Base-by-base conservation (phyloP, 208 protist species). In the Leishmania tarentolae region DNA sequence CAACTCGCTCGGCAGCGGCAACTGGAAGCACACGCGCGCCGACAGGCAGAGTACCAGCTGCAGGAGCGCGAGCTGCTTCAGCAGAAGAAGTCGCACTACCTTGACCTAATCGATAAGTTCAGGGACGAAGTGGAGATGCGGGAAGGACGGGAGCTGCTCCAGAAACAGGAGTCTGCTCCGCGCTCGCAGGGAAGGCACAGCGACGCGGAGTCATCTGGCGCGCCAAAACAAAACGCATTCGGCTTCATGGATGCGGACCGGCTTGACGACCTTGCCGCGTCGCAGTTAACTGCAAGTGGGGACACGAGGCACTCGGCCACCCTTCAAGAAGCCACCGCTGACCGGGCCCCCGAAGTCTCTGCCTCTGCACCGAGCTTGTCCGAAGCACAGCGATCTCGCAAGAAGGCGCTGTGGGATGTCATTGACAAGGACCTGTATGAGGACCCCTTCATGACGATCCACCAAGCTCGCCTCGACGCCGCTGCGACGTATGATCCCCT, bases 381-480 rank as follows among this genome's bases (percentile, higher is more conserved):
- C 28, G 40, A 31, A 15, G 15, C 53, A 13, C 50, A 31, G 17
- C 19, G 19, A 7, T 59, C 84, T 17, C 69, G 59, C 7, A 95
- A 89, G 81, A 59, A 79, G 31, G 85, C 81, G 74, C 68, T 97
- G 65, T 97, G 93, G 92, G 73, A 78, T 0, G 82, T 75, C 19
- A 93, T 97, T 71, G 78, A 89, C 40, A 47, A 70, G 2, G 91
- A 97, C 84, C 90, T 66, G 31, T 96, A 96, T 78, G 93, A 97
- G 74, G 90, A 93, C 76, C 94, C 94, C 7, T 91, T 92, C 47
- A 82, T 40, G 72, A 90, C 88, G 31, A 83, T 97, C n/a, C 94
- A 97, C 66, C 94, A 97, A 75, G 93, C 93, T 28, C 92, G 94
- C 68, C 85, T 97, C 28, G 93, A 97, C 79, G 94, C 94, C 1